Evolutionary conservation across 2,329 filamentous ascomycete genomes (phyloP), one percentile per base, ranked within the genome.

Genomic region (Aquanectria penicillioides): DNA sequence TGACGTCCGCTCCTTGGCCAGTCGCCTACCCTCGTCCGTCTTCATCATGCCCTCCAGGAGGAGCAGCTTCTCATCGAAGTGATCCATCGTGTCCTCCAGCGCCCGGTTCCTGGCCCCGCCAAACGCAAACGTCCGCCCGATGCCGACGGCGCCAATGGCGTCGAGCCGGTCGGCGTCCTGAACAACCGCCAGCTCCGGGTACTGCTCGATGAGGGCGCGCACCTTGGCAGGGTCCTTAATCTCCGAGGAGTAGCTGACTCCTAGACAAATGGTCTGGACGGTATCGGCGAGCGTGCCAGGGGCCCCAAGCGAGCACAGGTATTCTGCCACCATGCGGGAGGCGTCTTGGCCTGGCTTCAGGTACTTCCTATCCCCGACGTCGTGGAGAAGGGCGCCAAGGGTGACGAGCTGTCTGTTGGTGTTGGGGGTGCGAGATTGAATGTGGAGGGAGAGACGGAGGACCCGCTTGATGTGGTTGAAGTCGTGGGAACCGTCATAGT

Each of bases 131-230:
- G 71, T 86, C 37, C 94, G 81, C 2, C 86, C 94, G 55, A 97
- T 89, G 0, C 94, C 94, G 25, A 97, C 86, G 0, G 91, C 92
- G 1, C 94, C 94, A 46, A 97, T 88, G 4, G 93, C 91, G 77
- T 98, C 94, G n/a, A 98, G 80, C 6, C 94, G 83, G 78, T 97
- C 94, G 4, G 94, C 94, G 75, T 97, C 94, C 77, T 97, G 94
- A 26, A 97, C 93, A 43, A 97, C 86, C 0, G 87, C 93, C 28
- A 79, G 70, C 66, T 78, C 76, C 1, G 92, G 92, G 72, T 91
- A 80, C 25, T 77, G 71, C 6, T 72, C 73, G n/a, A 96, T 80
- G n/a, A 94, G 80, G 2, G 78, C 75, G n/a, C 75, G 75, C 8
- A 92, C 87, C 11, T 78, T 76, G 6, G 75, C 77, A 1, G 89